Evolutionary conservation across 164 flowering plant genomes (phyloP).

Genomic region (Santalum album): DNA sequence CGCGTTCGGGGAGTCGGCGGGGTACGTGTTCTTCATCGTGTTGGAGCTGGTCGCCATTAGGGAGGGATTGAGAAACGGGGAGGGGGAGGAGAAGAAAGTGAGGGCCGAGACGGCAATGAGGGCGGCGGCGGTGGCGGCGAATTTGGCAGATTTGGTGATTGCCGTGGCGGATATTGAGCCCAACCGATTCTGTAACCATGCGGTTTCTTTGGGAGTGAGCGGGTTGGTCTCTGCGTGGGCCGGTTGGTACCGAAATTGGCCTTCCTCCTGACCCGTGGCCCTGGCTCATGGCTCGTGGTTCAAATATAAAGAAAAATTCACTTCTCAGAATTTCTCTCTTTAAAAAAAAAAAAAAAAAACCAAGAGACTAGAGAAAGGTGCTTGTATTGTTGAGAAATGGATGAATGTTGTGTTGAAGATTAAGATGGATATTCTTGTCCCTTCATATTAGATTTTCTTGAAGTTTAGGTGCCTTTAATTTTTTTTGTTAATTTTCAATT

Average conservation of each 20-base stretch:
- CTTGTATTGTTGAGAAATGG: too few species aligned
- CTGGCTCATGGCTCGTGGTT: too few species aligned
- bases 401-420: too few species aligned
- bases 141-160: constrained; percentile 75
- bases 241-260: constrained; percentile 99
- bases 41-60: constrained; percentile 51
- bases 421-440: too few species aligned
- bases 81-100: constrained; percentile 22
- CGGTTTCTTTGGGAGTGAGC: constrained; percentile 81
- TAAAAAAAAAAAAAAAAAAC: too few species aligned
- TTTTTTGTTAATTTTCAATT: too few species aligned
- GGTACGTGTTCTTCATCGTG: constrained; percentile 71
- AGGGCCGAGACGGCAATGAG: constrained; percentile 81
- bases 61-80: constrained; percentile 36
- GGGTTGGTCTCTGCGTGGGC: constrained; percentile 98
- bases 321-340: too few species aligned
- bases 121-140: constrained; percentile 83
- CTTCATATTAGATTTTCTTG: too few species aligned
- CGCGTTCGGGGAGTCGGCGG: constrained; percentile 84
- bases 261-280: too few species aligned
- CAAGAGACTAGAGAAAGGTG: too few species aligned
- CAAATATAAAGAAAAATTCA: too few species aligned
- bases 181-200: constrained; percentile 77
- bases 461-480: too few species aligned
- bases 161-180: constrained; percentile 91